Evolutionary conservation across 495 filamentous ascomycete genomes (phyloP), one percentile per base, ranked within the genome.

Genomic region (Hypoxylon intermedium): DNA sequence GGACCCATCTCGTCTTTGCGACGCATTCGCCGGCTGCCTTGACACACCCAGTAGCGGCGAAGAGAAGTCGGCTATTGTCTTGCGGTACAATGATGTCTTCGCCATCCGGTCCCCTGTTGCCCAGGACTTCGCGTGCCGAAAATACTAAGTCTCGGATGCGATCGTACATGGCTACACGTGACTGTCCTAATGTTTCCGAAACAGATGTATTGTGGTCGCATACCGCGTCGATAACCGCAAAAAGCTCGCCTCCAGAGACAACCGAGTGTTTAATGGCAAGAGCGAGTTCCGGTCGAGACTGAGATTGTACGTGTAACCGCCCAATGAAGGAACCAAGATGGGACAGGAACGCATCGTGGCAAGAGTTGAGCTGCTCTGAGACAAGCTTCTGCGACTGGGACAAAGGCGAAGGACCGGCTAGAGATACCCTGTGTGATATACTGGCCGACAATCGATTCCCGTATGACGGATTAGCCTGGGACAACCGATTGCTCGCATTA

Each of bases 241-340:
- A 78, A 31, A 98, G 75, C 43, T 84, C 83, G 16, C 86, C 89
- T 31, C 93, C 95, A 20, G 93, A 90, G 26, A 84, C 79, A 11
- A 92, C 88, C 2, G 92, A 89, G 72, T 95, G 89, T 69, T 89
- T 85, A 28, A 85, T 74, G 11, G 79, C 74, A 13, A 85, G 68
- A 26, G 91, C 84, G 16, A 98, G 83, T 64, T 96, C 91, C 0
- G 89, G 83, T 15, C 91, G 88, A 13, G 92, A 93, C 53, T 93
- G 89, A 6, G 91, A 92, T 68, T 97, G 91, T 50, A 96, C 82
- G 63, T 96, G 91, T 24, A 96, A 78, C n/a, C 83, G 81, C 11
- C 95, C 94, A 73, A 97, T 92, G 68, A 97, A 96, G 7, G 89
- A 92, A 33, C 90, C 92, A 40, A 98, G 83, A 64, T 89, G 87